Evolutionary conservation across 495 filamentous ascomycete species (phyloP).

Genomic region (Xylaria palmicola): DNA sequence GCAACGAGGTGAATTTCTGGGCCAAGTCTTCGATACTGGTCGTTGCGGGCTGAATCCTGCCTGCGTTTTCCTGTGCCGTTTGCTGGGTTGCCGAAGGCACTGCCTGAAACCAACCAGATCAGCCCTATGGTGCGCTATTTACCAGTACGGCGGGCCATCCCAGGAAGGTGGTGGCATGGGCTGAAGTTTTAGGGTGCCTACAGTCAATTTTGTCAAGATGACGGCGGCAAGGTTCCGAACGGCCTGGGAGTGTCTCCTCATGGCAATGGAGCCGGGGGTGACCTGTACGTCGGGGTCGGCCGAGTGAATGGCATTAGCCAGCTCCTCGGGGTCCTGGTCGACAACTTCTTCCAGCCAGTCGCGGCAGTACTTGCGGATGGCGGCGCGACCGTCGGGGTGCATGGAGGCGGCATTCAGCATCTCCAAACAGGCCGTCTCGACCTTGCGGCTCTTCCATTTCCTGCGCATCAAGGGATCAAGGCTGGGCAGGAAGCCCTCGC

Average conservation of each 20-base stretch:
- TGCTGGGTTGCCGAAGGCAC: conserved; percentile 37
- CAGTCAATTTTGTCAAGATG: conserved; percentile 73
- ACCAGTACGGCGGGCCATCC: conserved; percentile 26
- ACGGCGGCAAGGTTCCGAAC: conserved; percentile 73
- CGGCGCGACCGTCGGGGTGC: conserved; percentile 71
- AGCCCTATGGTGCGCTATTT: conserved; percentile 31
- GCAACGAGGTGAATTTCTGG: conserved; percentile 72
- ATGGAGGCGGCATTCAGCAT: conserved; percentile 90
- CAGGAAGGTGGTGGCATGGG: conserved; percentile 1
- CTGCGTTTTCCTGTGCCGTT: conserved; percentile 43
- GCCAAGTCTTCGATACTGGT: conserved; percentile 70
- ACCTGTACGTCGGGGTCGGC: conserved; percentile 36
- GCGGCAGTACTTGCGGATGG: conserved; percentile 73
- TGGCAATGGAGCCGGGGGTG: conserved; percentile 43
- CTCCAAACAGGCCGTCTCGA: conserved; percentile 80
- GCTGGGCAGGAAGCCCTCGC: conserved; percentile 72
- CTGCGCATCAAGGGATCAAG: conserved; percentile 69
- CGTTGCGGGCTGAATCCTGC: conserved; percentile 45
- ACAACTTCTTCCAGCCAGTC: conserved; percentile 81
- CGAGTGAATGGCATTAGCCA: conserved; percentile 48
- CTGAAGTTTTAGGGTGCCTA: conserved; percentile 41
- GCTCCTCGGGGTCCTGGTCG: conserved; percentile 61
- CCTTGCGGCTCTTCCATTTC: conserved; percentile 70
- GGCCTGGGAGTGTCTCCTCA: conserved; percentile 50
- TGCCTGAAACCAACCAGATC: conserved; percentile 52